These are phyloP conservation scores for Candida mattraensis DNA, from an alignment of 805 yeast genomes.

Conservation along the genomic window DNA sequence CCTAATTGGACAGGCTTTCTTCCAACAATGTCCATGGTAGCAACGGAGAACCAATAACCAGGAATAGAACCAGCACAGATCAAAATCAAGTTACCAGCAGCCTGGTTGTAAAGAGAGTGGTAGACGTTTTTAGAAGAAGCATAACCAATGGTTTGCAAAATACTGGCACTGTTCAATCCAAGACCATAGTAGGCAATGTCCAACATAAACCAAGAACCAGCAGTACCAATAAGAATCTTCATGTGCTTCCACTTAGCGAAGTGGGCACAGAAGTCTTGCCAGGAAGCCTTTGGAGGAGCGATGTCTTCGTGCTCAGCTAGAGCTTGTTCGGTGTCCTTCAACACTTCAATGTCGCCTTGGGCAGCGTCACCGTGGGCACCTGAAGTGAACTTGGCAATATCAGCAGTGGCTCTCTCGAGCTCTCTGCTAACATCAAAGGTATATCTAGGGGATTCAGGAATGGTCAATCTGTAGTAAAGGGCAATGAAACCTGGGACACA, in stretches of 20 bases:
- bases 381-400: constrained; percentile 48
- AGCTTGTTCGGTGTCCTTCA: constrained; percentile 48
- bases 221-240: constrained; percentile 83
- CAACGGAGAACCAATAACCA: constrained; percentile 87
- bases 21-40: constrained; percentile 77
- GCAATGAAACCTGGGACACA: constrained; percentile 86
- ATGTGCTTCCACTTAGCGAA: constrained; percentile 85
- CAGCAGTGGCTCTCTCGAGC: constrained; percentile 56
- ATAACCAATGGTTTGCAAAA: constrained; percentile 80
- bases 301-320: constrained; percentile 29
- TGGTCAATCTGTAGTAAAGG: constrained; percentile 87
- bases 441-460: constrained; percentile 94
- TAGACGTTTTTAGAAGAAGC: constrained; percentile 73
- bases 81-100: constrained; percentile 90
- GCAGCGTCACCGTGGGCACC: constrained; percentile 54
- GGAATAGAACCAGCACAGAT: constrained; percentile 95
- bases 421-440: constrained; percentile 71
- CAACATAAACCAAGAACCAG: constrained; percentile 87
- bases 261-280: constrained; percentile 67
- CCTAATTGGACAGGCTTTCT: constrained; percentile 79
- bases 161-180: constrained; percentile 77
- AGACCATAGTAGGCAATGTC: constrained; percentile 92
- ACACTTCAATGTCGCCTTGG: constrained; percentile 41
- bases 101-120: constrained; percentile 65
- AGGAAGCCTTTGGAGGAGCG: constrained; percentile 80